Base-by-base conservation (phyloP, 2,329 filamentous ascomycete genomes). In the Alternaria sp. region DNA sequence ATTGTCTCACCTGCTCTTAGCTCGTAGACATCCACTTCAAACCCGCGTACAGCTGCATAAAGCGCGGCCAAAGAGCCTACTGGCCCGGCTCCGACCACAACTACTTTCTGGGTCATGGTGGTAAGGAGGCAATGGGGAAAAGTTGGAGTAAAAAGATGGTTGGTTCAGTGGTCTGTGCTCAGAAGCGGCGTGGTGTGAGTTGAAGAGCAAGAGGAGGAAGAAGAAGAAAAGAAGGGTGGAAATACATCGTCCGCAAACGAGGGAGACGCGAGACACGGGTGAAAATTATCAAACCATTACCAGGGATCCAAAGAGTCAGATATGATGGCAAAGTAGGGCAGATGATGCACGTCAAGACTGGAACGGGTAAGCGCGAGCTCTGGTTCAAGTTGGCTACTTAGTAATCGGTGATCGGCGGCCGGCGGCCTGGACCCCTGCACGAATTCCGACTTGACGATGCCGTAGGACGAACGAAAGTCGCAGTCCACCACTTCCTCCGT, bases 11-110 rank as follows among this genome's bases (percentile, higher is more conserved):
- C 96, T 83, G 90, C 89, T 77, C 96, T 88, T 70, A 99, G 83
- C 81, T 99, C 96, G 80, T 98, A 99, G 53, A 99, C 86, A 79
- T 97, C 93, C 30, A 99, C 96, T 74, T 95, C 84, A 79, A 97
- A 89, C 46, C 94, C 96, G 78, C 95, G 86, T 70, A 91, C 88
- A 4, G 96, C 95, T 57, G 96, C 95, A 83, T 98, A 99, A 6
- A 99, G 83, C 46, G 93, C 96, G 23, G 96, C 94, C 45, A 99
- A 84, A 11, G 94, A 93, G 43, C 96, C 96, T 8, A 99, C 96
- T 0, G 96, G 96, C 2, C 96, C 96, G 58, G 94, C 96, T 57
- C 96, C 96, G 52, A 99, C 90, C 50, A 99, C 87, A 19, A 97
- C 86, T 59, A 91, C 88, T 80, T 93, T 96, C 73, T 92, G 87